Evolutionary conservation across 805 yeast species (phyloP).

Genomic region (Nakazawaea wyomingensis): DNA sequence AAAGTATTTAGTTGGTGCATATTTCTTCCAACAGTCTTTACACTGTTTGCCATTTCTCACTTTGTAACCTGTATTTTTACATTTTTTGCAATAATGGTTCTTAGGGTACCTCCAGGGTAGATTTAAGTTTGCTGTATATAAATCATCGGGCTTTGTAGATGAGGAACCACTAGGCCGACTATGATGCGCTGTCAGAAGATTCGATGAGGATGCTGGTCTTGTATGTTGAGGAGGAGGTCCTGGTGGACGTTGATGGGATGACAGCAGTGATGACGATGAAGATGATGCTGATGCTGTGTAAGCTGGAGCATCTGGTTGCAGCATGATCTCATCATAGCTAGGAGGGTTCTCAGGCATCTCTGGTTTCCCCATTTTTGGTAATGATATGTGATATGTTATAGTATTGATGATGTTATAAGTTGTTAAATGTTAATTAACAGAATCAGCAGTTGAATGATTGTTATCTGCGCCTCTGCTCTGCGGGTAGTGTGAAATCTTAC

Average conservation of each 20-base stretch:
- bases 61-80: slow-evolving; percentile 69
- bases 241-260: neutral
- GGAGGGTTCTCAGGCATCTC: neutral
- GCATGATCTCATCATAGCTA: neutral
- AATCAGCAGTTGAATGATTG: too few relatives aligned
- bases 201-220: neutral
- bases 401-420: neutral
- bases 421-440: too few relatives aligned
- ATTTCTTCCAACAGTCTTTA: slow-evolving; percentile 62
- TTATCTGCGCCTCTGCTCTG: neutral
- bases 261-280: neutral
- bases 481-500: too few relatives aligned
- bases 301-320: slow-evolving; percentile 1
- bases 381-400: neutral
- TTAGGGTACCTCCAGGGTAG: slow-evolving; percentile 67
- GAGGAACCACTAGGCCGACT: neutral
- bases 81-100: slow-evolving; percentile 57
- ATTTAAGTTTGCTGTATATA: slow-evolving; percentile 41
- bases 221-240: neutral
- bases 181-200: neutral
- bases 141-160: slow-evolving; percentile 18
- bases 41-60: slow-evolving; percentile 60
- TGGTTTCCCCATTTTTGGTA: neutral
- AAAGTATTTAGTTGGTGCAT: slow-evolving; percentile 32
- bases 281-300: neutral